Percentiles rank a stretch among this genome's conserved stretches.
Conservation (phyloP, 495 filamentous ascomycete species). For the Hypomontagnella submonticulosa region DNA sequence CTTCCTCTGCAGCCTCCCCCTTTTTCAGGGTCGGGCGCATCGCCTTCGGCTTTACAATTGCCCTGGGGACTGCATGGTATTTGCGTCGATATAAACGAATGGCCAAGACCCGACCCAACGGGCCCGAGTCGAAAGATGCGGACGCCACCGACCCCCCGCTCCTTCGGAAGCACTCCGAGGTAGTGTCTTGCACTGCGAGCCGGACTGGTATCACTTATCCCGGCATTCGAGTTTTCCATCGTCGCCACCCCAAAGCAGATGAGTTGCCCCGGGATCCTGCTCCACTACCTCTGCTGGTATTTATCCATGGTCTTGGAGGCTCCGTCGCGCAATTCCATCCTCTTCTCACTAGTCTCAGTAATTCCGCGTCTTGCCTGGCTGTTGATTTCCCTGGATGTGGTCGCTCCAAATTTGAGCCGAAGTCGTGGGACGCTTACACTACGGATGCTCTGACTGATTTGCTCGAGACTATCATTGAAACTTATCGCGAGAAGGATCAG, state of each 20-base stretch:
- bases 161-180: constrained; percentile 77
- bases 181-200: constrained; percentile 73
- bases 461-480: constrained; percentile 75
- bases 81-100: constrained; percentile 34
- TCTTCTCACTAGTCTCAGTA: constrained; percentile 81
- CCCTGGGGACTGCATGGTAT: constrained; percentile 41
- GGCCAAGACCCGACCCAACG: constrained; percentile 43
- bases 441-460: constrained; percentile 80
- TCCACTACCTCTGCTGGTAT: constrained; percentile 86
- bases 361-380: constrained; percentile 86
- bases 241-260: constrained; percentile 80
- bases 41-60: constrained; percentile 38
- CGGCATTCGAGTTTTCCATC: constrained; percentile 83
- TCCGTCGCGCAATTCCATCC: constrained; percentile 88
- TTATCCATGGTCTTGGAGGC: constrained; percentile 91
- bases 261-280: constrained; percentile 77
- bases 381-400: constrained; percentile 94
- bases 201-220: constrained; percentile 73
- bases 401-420: constrained; percentile 74
- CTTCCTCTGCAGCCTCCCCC: constrained; percentile 27
- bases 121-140: constrained; percentile 45
- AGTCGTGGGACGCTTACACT: constrained; percentile 80
- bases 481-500: constrained; percentile 75
- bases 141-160: constrained; percentile 75
- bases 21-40: constrained; percentile 30